Percentiles rank a stretch among this genome's conserved stretches.
Evolutionary conservation across 768 basidiomycete species (phyloP).

Genomic region (Rubroboletus pulcherrimus): DNA sequence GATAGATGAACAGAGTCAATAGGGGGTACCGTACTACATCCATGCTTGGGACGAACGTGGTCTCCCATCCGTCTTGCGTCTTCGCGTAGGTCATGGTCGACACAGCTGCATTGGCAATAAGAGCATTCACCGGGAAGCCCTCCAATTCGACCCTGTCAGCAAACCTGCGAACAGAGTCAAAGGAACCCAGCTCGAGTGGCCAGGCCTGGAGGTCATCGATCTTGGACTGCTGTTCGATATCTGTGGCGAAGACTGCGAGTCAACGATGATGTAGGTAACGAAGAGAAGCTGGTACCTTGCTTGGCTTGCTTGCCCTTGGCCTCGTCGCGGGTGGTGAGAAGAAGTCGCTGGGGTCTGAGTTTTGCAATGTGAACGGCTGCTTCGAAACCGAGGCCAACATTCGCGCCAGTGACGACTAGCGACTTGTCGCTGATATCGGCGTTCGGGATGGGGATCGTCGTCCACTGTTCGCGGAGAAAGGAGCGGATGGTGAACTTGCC

Average conservation of each 20-base stretch:
- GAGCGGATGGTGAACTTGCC: conserved; percentile 15
- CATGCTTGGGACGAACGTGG: conserved; percentile 24
- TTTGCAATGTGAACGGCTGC: conserved; percentile 26
- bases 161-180: conserved; percentile 33
- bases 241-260: conserved; percentile 6
- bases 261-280: background rate
- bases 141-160: conserved; percentile 28
- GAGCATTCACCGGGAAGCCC: conserved; percentile 22
- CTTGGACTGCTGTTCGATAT: conserved; percentile 14
- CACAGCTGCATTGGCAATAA: conserved; percentile 33
- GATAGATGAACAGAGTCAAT: background rate
- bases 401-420: conserved; percentile 24
- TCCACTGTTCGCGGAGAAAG: conserved; percentile 30
- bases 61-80: conserved; percentile 38
- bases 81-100: conserved; percentile 11
- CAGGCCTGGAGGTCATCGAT: conserved; percentile 24
- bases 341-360: conserved; percentile 20
- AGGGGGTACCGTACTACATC: background rate
- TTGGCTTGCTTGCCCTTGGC: conserved; percentile 17
- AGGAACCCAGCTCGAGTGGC: conserved; percentile 33
- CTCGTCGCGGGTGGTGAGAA: conserved; percentile 27
- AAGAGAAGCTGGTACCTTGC: conserved; percentile 11
- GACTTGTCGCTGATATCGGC: conserved; percentile 22
- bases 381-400: conserved; percentile 31
- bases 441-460: conserved; percentile 19